phyloP scores from a whole-genome alignment of 2,329 filamentous ascomycete species.

The Fusarium cicatricum region DNA sequence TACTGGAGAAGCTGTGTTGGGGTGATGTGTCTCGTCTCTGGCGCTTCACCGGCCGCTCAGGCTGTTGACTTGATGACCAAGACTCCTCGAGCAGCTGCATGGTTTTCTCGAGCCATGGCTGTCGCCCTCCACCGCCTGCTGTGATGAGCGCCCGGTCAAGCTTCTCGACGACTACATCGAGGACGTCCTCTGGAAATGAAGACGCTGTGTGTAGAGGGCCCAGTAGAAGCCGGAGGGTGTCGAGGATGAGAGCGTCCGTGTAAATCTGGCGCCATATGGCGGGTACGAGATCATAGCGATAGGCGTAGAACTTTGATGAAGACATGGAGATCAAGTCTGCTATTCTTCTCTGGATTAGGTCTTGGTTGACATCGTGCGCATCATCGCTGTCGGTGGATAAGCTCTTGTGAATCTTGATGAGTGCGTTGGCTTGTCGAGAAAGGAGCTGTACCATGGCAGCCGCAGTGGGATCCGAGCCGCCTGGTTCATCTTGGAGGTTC shows the following conservation, averaged over 20 bases:
- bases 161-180: conserved; percentile 67
- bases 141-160: conserved; percentile 83
- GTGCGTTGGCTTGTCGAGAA: conserved; percentile 39
- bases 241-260: conserved; percentile 73
- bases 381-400: neutral
- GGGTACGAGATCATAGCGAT: conserved; percentile 72
- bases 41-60: conserved; percentile 36
- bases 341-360: conserved; percentile 53
- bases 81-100: conserved; percentile 53
- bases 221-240: conserved; percentile 56
- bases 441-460: conserved; percentile 42
- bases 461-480: conserved; percentile 15
- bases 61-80: conserved; percentile 26
- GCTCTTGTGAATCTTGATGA: conserved; percentile 38
- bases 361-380: conserved; percentile 9
- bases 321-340: conserved; percentile 66
- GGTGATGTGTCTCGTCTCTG: conserved; percentile 9
- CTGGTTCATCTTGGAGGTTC: neutral
- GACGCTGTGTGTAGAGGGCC: conserved; percentile 1
- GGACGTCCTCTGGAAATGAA: conserved; percentile 25
- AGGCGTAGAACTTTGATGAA: conserved; percentile 74
- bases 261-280: conserved; percentile 75
- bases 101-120: conserved; percentile 60
- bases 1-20: conserved; percentile 35
- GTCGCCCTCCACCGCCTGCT: conserved; percentile 66